Percentiles rank a stretch among this genome's conserved stretches.
phyloP scores from a whole-genome alignment of 345 rosid species.

The Alliaria petiolata region DNA sequence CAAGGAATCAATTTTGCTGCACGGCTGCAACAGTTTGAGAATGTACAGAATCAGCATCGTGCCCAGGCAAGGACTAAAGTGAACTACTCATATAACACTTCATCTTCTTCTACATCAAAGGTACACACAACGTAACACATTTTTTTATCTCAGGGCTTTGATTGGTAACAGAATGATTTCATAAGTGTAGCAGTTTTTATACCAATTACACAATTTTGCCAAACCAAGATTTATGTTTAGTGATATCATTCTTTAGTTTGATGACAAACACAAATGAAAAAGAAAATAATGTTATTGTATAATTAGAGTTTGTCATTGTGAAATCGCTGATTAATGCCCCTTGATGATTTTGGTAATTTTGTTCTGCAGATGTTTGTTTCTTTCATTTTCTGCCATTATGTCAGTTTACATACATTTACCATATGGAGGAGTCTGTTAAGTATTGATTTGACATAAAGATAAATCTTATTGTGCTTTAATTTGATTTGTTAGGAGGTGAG shows the following conservation, averaged over 20 bases:
- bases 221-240: not conserved
- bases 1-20: conserved; percentile 72
- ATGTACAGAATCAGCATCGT: conserved; percentile 83
- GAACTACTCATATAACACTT: conserved; percentile 41
- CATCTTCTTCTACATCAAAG: conserved; percentile 48
- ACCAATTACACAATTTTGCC: not conserved
- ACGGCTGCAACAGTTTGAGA: conserved; percentile 77
- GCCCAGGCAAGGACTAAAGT: conserved; percentile 53
- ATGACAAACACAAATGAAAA: not conserved
- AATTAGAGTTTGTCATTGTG: not conserved
- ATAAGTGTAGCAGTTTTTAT: not conserved
- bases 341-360: not conserved
- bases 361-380: not conserved
- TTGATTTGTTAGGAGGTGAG: conserved; percentile 44
- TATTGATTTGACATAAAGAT: not conserved
- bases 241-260: not conserved
- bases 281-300: not conserved
- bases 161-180: not conserved
- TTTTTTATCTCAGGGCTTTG: not conserved
- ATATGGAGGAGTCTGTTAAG: not conserved
- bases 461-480: not conserved
- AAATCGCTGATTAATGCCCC: not conserved
- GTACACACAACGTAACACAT: conserved; percentile 26
- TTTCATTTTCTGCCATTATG: not conserved
- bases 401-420: not conserved